Base-by-base conservation (phyloP, 306 rosid species). In the Vicia sativa region DNA sequence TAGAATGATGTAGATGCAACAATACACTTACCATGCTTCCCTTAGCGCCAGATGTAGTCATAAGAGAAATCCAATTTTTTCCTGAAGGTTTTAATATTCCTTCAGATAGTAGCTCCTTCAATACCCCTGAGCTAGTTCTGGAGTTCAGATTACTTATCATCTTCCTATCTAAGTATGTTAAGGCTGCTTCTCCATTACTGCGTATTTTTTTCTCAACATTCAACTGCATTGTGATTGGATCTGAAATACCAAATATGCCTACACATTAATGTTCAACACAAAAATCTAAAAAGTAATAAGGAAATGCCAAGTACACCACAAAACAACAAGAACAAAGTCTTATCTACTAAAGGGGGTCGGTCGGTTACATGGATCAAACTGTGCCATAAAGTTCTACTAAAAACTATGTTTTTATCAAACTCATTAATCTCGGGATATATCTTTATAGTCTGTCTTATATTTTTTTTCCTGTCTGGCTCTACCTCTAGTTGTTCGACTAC, bases 31-130 rank as follows among this genome's bases (percentile, higher is more conserved):
- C 23, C 85, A 79, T 78, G 56, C 91, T 86, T 68, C 97, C 98
- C 85, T 93, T 93, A 49, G 97, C 98, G 56, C 98, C 98, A 63
- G 97, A 93, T 50, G 95, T 90, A 48, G 97, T 93, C 98, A 90
- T 93, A 67, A 93, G 96, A 79, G 96, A 87, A 67, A 90, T 93
- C 70, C 95, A 90, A 72, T 90, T 92, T 77, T 86, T 84, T 60
- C 88, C 89, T 0, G 93, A 89, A 46, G 89, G 92, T 69, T 92
- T 92, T 72, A 76, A 77, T 64, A 86, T 68, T 53, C 91, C 96
- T 56, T 83, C 85, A 72, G 85, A 80, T 70, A 92, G 76, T 77
- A 92, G 82, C 66, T 81, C 88, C 84, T 87, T 90, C 75, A 92
- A 84, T 66, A 75, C 76, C 70, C 84, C 89, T 16, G 87, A 78